phyloP scores from a whole-genome alignment of 306 rosid genomes.

The Gastrolobium bilobum region DNA sequence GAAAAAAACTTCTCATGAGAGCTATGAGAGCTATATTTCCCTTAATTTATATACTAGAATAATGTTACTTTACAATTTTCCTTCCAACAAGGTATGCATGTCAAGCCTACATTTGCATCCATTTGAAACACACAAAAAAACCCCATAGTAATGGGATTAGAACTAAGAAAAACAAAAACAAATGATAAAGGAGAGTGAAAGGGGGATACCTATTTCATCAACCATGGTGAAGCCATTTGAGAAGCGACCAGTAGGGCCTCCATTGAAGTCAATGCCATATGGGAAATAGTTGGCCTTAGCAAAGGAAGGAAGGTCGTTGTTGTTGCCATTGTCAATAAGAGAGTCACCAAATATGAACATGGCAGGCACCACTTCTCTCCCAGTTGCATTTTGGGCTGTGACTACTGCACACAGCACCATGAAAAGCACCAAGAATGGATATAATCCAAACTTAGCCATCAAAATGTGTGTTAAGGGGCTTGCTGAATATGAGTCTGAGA shows the following conservation, averaged over 20 bases:
- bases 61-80: neutral
- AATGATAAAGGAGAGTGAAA: neutral
- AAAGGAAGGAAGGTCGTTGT: slow-evolving; percentile 82
- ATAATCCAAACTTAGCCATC: slow-evolving; percentile 59
- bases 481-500: too few species aligned
- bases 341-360: slow-evolving; percentile 96
- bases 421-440: slow-evolving; percentile 39
- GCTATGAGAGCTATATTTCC: too few species aligned
- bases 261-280: slow-evolving; percentile 89
- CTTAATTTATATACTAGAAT: neutral
- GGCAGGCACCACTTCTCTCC: slow-evolving; percentile 79
- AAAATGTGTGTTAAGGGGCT: neutral
- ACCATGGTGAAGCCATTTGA: slow-evolving; percentile 91
- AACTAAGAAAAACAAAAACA: neutral
- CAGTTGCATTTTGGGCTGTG: slow-evolving; percentile 54
- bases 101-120: neutral
- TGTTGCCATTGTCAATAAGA: slow-evolving; percentile 93
- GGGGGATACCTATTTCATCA: slow-evolving; percentile 71
- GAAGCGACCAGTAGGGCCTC: slow-evolving; percentile 94
- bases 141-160: neutral
- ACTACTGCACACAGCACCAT: slow-evolving; percentile 41
- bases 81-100: neutral
- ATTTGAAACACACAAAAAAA: neutral
- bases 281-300: slow-evolving; percentile 96
- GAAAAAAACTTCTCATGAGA: too few species aligned